Evolutionary conservation across 2,329 filamentous ascomycete species (phyloP).

Genomic region (Xylaria sp.): DNA sequence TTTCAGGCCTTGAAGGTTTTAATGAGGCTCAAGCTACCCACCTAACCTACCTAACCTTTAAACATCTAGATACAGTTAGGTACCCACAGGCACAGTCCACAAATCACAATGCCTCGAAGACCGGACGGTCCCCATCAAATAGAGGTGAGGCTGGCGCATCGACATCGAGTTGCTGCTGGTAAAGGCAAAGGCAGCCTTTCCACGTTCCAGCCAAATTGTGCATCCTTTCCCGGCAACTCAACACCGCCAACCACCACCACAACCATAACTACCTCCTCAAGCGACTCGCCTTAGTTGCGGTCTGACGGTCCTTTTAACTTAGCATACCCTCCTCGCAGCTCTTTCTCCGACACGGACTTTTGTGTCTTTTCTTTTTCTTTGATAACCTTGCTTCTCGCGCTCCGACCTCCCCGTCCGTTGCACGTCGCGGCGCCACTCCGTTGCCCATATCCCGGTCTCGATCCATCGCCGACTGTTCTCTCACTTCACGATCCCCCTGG

Average conservation of each 20-base stretch:
- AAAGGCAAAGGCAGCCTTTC: constrained; percentile 19
- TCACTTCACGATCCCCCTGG: constrained; percentile 6
- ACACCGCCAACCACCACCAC: constrained; percentile 6
- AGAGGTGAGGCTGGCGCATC: constrained; percentile 14
- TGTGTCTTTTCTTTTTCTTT: constrained; percentile 6
- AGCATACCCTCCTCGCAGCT: background rate
- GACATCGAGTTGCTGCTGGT: constrained; percentile 4
- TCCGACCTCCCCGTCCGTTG: background rate
- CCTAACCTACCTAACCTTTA: background rate
- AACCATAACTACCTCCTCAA: constrained; percentile 4
- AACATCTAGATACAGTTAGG: background rate
- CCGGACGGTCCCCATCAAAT: background rate
- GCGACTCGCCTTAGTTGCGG: constrained; percentile 10
- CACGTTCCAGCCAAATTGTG: constrained; percentile 22
- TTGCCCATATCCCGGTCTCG: background rate
- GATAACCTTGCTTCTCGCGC: constrained; percentile 21
- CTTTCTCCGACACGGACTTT: constrained; percentile 6
- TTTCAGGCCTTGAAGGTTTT: background rate
- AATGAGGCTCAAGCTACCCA: constrained; percentile 1
- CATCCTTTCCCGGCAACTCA: constrained; percentile 11
- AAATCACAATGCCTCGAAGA: constrained; percentile 6
- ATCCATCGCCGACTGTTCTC: background rate
- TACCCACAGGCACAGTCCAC: background rate
- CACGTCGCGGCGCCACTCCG: background rate
- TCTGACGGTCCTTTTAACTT: background rate